A percentile compares a stretch with the other conserved stretches of the same genome.
These are phyloP conservation scores for Solanum neorickii DNA, from an alignment of 257 asterid species.

Conservation along the genomic window DNA sequence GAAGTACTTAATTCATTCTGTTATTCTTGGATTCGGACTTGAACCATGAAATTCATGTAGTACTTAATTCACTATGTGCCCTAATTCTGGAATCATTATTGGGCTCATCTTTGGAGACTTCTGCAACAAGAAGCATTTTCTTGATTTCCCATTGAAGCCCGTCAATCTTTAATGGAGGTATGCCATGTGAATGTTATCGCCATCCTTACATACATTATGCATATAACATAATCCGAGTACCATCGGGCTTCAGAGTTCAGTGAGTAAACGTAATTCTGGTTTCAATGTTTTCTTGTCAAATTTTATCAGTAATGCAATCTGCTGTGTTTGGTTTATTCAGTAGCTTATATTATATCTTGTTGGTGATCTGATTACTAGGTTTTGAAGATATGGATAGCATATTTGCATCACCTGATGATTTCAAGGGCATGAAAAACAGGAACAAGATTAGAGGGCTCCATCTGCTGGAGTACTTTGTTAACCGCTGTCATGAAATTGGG, in stretches of 20 bases:
- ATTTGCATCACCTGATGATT: conserved; percentile 69
- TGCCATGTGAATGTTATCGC: background rate
- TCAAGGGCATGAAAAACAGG: conserved; percentile 38
- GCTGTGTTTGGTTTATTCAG: background rate
- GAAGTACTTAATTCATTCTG: background rate
- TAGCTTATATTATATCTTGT: background rate
- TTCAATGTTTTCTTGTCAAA: background rate
- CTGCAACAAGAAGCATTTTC: background rate
- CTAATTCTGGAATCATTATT: background rate
- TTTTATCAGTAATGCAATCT: background rate
- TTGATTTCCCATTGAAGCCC: background rate
- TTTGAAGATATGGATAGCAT: conserved; percentile 72
- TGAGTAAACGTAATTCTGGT: background rate
- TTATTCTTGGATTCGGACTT: background rate
- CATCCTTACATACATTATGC: background rate
- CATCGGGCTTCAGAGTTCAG: background rate
- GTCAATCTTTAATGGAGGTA: background rate
- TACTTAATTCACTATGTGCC: background rate
- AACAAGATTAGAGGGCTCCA: conserved; percentile 56
- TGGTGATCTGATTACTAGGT: conserved; percentile 25
- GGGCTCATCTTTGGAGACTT: background rate
- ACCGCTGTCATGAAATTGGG: conserved; percentile 73
- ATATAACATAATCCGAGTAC: background rate
- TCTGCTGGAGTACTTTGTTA: conserved; percentile 79
- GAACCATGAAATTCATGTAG: background rate